Conservation (phyloP, 495 filamentous ascomycete genomes). For the Articulospora tetracladia region DNA sequence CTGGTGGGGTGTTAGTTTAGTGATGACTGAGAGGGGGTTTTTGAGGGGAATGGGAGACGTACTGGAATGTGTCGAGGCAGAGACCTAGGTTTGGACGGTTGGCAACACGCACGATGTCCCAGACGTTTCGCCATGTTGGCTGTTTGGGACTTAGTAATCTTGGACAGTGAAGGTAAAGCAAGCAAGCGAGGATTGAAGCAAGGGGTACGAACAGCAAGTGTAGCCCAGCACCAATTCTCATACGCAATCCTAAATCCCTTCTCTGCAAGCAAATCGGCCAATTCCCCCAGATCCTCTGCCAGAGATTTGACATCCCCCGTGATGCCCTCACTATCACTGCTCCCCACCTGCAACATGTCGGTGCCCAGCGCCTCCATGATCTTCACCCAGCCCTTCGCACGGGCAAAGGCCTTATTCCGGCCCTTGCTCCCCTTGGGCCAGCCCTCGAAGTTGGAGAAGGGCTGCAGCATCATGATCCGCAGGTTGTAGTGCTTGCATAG, state of each 20-base stretch:
- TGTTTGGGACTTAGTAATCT: neutral
- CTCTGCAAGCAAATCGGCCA: conserved; percentile 59
- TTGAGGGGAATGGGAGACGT: no score
- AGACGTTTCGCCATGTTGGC: conserved; percentile 63
- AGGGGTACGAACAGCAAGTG: conserved; percentile 41
- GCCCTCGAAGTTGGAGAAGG: conserved; percentile 78
- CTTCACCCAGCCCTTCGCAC: conserved; percentile 64
- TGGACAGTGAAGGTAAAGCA: neutral
- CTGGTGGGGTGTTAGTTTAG: no score
- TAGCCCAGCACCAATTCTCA: conserved; percentile 86
- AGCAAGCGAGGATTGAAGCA: neutral
- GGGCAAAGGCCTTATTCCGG: conserved; percentile 59
- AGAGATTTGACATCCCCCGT: conserved; percentile 40
- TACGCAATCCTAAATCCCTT: conserved; percentile 63
- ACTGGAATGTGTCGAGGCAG: conserved; percentile 83
- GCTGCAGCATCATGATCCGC: conserved; percentile 70
- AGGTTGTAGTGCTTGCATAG: conserved; percentile 51
- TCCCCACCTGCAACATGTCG: conserved; percentile 73
- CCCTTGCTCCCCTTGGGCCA: conserved; percentile 47
- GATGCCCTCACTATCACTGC: conserved; percentile 59
- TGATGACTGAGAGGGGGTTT: no score
- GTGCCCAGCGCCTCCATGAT: conserved; percentile 70
- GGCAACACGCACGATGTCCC: conserved; percentile 59
- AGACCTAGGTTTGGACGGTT: conserved; percentile 66
- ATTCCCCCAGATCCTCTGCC: conserved; percentile 55